Conservation (phyloP, 2,329 filamentous ascomycete genomes). For the Venturia nashicola region DNA sequence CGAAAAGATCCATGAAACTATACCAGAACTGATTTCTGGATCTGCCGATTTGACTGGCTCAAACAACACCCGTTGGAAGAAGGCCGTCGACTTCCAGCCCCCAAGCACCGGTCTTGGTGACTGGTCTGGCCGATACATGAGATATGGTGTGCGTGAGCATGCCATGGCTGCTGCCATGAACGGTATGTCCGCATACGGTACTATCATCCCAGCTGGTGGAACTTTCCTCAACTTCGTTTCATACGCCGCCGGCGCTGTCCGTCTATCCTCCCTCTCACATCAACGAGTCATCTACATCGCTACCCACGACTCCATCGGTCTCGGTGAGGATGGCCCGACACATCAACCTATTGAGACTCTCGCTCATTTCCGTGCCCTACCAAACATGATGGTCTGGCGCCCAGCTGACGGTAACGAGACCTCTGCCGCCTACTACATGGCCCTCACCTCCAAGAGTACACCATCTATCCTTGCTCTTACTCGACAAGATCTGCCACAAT, state of each 20-base stretch:
- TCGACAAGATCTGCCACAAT: constrained; percentile 95
- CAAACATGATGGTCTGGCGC: constrained; percentile 99
- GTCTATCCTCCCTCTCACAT: constrained; percentile 84
- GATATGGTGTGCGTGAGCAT: constrained; percentile 87
- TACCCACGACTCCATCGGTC: constrained; percentile 97
- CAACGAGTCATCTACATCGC: constrained; percentile 89
- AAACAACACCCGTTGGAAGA: constrained; percentile 98
- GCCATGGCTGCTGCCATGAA: constrained; percentile 89
- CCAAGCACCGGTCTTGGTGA: constrained; percentile 74
- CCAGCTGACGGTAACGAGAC: constrained; percentile 98
- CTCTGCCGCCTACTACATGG: constrained; percentile 92
- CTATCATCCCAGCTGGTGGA: constrained; percentile 82
- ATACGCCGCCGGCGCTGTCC: constrained; percentile 89
- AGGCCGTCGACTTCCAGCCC: constrained; percentile 93
- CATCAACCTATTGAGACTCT: constrained; percentile 99
- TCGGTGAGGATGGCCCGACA: constrained; percentile 95
- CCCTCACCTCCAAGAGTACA: constrained; percentile 77
- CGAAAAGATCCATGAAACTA: constrained; percentile 65
- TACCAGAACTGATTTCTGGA: constrained; percentile 89
- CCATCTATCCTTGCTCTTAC: constrained; percentile 90
- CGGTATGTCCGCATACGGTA: constrained; percentile 90
- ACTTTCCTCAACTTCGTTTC: constrained; percentile 99
- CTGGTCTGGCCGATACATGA: constrained; percentile 82
- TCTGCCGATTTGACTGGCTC: constrained; percentile 97
- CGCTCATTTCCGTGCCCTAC: constrained; percentile 94